A percentile compares a stretch with the other conserved stretches of the same genome.
Evolutionary conservation across 192 early-diverging fungal genomes (phyloP).

Genomic region (Haplosporangium gracile): DNA sequence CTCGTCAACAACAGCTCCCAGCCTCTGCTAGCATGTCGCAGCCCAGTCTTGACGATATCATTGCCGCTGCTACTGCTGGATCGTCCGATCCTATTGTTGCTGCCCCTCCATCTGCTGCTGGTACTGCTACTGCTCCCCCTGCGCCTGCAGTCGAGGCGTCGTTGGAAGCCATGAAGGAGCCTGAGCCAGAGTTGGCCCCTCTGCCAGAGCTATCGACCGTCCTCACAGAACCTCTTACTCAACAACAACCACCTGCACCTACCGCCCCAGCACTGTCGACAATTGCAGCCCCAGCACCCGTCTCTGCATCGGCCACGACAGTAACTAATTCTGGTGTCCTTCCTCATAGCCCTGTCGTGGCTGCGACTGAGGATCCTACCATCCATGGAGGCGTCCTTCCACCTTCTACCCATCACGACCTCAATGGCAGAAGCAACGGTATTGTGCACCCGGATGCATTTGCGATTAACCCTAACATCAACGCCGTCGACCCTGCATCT

Average conservation of each 20-base stretch:
- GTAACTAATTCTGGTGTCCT: not conserved
- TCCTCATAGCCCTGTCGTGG: not conserved
- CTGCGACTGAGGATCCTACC: not conserved
- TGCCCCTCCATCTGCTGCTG: not conserved
- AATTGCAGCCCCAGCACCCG: conserved; percentile 14
- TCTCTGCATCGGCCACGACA: not conserved
- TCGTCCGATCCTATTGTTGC: not conserved
- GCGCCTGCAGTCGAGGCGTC: not conserved
- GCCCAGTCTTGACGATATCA: not conserved
- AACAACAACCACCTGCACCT: conserved; percentile 2
- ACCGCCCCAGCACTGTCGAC: conserved; percentile 15
- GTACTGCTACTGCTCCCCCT: not conserved
- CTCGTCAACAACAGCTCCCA: not conserved
- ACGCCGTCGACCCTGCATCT: not conserved
- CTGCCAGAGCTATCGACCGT: conserved; percentile 5
- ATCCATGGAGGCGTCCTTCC: not conserved
- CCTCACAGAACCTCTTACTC: not conserved
- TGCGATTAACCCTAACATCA: not conserved
- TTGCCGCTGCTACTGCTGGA: not conserved
- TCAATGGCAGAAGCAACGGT: not conserved
- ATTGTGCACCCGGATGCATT: not conserved
- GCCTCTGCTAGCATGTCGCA: too few species aligned
- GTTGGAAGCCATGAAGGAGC: conserved; percentile 19
- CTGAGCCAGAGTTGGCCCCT: not conserved
- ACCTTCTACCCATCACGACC: not conserved